Evolutionary conservation across 805 yeast genomes (phyloP), one percentile per base, ranked within the genome.

Genomic region (Pichia exigua): DNA sequence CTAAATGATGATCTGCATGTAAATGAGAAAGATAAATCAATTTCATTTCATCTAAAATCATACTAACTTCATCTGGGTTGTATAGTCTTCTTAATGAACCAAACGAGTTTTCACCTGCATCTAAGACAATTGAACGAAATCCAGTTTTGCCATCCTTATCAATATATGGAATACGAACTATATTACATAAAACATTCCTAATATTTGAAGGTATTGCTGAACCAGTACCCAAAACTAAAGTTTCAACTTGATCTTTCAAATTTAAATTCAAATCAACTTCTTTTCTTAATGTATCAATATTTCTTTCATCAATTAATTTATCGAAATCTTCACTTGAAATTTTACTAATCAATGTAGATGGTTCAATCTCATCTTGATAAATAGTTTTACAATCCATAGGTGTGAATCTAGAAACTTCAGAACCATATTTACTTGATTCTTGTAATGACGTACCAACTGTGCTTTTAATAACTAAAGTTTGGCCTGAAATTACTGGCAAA

Each of bases 1-100:
- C 99, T 42, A 94, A 70, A 66, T 92, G 97, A 65, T 94, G 99
- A 65, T 94, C 99, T 0, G 98, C 99, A 67, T 94, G 99, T 59
- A 92, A 72, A 72, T 94, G 99, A 59, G 95, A 85, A 49, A 94
- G 70, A 61, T 79, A 87, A 21, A 92, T 71, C 49, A 87, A 52
- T 32, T 76, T 70, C 52, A 91, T 67, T 59, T 91, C 95, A 42
- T 68, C 57, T 55, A 91, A 73, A 2, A 85, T 43, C 48, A 24
- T 44, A 2, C 61, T 59, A 2, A 72, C 56, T 18, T 75, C 74
- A 1, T 69, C 70, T 11, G 73, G 70, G 0, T 83, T 82, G 55
- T 81, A 81, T 51, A 79, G 72, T 57, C 98, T 77, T 32, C 70
- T 64, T 54, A 94, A 66, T 0, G 87, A 69, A 2, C 95, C 96